These are phyloP conservation scores for Crotalaria pallida DNA, from an alignment of 306 rosid genomes.

Conservation along the genomic window DNA sequence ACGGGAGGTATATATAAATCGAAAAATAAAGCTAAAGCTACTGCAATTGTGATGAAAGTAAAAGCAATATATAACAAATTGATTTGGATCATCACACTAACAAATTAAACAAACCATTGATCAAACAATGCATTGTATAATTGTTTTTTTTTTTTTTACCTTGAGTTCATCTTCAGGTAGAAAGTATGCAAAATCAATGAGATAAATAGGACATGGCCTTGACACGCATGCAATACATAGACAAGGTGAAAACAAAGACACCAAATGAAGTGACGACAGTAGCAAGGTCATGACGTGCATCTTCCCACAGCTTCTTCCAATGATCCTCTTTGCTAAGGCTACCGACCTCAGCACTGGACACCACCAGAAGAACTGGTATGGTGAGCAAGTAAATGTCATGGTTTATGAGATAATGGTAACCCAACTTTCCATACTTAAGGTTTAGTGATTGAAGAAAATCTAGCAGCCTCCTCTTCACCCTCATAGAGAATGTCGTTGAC, in stretches of 20 bases:
- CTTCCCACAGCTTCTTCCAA: slow-evolving; percentile 87
- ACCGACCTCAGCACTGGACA: slow-evolving; percentile 89
- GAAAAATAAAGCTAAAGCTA: too few relatives aligned
- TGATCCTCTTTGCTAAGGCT: slow-evolving; percentile 71
- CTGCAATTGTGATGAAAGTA: too few relatives aligned
- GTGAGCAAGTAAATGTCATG: slow-evolving; percentile 84
- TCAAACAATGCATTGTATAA: too few relatives aligned
- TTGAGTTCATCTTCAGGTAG: slow-evolving; percentile 67
- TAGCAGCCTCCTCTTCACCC: slow-evolving; percentile 76
- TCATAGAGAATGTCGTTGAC: slow-evolving; percentile 72
- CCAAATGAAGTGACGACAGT: slow-evolving; percentile 69
- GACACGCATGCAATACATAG: slow-evolving; percentile 93
- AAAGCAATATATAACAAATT: too few relatives aligned
- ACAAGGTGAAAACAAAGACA: slow-evolving; percentile 75
- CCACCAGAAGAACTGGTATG: slow-evolving; percentile 66
- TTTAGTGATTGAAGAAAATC: slow-evolving; percentile 91
- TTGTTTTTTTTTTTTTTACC: slow-evolving; percentile 28
- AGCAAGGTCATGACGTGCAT: slow-evolving; percentile 77
- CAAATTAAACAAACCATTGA: too few relatives aligned
- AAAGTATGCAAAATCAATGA: slow-evolving; percentile 74
- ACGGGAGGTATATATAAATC: too few relatives aligned
- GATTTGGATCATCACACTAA: background rate
- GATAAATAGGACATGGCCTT: slow-evolving; percentile 76
- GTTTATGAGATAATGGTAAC: slow-evolving; percentile 84
- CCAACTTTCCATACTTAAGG: slow-evolving; percentile 88